These are phyloP conservation scores for Coelastrella sp. DNA, from an alignment of 139 green algal species.

Conservation along the genomic window DNA sequence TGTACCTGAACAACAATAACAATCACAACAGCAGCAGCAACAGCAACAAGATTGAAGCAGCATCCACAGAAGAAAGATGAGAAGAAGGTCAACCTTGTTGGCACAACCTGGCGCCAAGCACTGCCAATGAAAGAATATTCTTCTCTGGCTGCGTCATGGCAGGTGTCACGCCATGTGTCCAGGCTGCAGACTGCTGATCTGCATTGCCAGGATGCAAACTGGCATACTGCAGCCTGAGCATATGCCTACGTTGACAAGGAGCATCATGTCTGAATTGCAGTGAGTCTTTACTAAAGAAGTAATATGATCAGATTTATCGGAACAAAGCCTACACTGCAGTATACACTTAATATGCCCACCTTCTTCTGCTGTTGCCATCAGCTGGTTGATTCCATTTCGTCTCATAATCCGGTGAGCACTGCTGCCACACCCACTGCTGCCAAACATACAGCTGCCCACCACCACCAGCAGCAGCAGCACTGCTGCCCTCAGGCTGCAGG, in stretches of 20 bases:
- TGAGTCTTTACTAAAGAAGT: too few species aligned
- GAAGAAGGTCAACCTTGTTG: neutral
- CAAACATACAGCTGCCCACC: neutral
- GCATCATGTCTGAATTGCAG: too few species aligned
- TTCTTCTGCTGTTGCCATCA: too few species aligned
- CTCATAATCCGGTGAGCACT: neutral
- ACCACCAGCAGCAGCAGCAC: neutral
- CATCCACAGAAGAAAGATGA: too few species aligned
- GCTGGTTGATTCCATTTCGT: neutral
- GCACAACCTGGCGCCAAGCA: neutral
- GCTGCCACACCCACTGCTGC: slow-evolving; percentile 38
- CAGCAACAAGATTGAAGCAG: neutral
- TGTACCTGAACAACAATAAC: slow-evolving; percentile 2
- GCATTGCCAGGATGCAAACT: too few species aligned
- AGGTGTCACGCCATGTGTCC: too few species aligned
- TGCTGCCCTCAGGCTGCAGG: neutral
- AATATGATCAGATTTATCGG: too few species aligned
- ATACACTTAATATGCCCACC: neutral
- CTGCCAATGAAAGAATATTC: neutral
- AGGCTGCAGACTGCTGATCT: too few species aligned
- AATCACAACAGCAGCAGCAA: neutral
- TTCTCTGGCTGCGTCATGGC: too few species aligned
- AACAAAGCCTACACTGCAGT: too few species aligned
- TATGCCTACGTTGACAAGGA: too few species aligned
- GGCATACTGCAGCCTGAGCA: too few species aligned